Evolutionary conservation across 495 filamentous ascomycete species (phyloP), one percentile per base, ranked within the genome.

Genomic region (Aspergillus leporis): DNA sequence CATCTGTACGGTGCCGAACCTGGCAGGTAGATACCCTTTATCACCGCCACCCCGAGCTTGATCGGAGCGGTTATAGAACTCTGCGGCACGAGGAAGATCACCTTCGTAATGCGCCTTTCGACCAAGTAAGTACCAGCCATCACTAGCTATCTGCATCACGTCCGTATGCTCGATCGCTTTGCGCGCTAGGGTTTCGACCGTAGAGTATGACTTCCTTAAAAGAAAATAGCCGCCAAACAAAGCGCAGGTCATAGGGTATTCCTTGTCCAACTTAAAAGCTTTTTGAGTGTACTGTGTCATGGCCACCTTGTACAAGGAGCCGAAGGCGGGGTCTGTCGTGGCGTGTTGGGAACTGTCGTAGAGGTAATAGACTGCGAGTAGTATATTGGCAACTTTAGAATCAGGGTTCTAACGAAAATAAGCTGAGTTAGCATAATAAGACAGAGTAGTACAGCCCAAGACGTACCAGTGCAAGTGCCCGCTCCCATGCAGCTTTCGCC

Each of bases 131-230:
- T 96, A 98, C 92, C 92, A 97, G 21, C 93, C 94, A 66, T 98
- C 94, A 70, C 92, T 96, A 2, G 93, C 93, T 69, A 98, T 90
- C 13, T 90, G 88, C 71, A 95, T 93, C 60, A 97, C 92, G 68
- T 98, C 94, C 3, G 93, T 97, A 58, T 90, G 85, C 66, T 97
- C 90, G 60, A 98, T 97, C 1, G 95, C 92, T 70, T 93, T 94
- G 68, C 93, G 88, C 28, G 94, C 90, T 9, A 98, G 82, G 12
- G 82, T 82, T 59, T 98, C 93, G 10, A 94, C 93, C 49, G 88
- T 89, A 2, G 82, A 62, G 68, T 90, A 87, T 3, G 81, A 80
- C 69, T 90, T 94, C 58, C 87, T 81, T 3, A 89, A 83, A 18
- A 97, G 78, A 76, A 96, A 97, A 73, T 94, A 97, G 53, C 84